Base-by-base conservation (phyloP, 2,329 filamentous ascomycete species). In the Talaromyces sp. region DNA sequence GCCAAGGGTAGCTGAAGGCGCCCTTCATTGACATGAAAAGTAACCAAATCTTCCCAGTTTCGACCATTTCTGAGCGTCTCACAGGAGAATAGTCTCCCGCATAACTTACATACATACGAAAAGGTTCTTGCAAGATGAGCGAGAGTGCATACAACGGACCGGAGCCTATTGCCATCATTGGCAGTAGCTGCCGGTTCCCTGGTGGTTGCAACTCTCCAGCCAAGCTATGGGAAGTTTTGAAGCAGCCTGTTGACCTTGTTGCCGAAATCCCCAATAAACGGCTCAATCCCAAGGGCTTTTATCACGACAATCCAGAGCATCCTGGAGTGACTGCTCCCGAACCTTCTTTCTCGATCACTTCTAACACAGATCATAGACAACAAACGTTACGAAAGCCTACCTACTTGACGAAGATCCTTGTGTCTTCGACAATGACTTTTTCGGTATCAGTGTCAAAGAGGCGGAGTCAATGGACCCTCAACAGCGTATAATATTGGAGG, bases 391-490 rank as follows among this genome's bases (percentile, higher is more conserved):
- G 7, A 59, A 68, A 68, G 54, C 63, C 4, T 65, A 66, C 53
- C 60, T 66, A 21, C 45, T 68, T 10, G 54, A 62, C 17, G 62
- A 65, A 35, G 63, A 68, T 59, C 53, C 57, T 4, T 50, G 51
- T 15, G 33, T 52, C 22, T 69, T 69, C 31, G 67, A 69, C 50
- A 56, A 61, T 5, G 40, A 39, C 8, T 69, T 69, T 58, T 69
- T 69, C 56, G 55, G 56, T 22, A 67, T 69, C 43, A 46, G 46
- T 1, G 22, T 58, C 2, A 46, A 21, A 3, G 67, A 69, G 28
- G 67, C 63, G 15, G 63, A 64, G 11, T 77, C 78, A 3, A 68
- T 69, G 43, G 67, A 69, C 51, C 67, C 67, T 17, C 65, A 67
- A 45, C 66, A 68, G 39, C 48, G 67, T 1, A 48, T 65, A 2